Evolutionary conservation across 306 rosid species (phyloP).

Genomic region (Trichosanthes truncata): DNA sequence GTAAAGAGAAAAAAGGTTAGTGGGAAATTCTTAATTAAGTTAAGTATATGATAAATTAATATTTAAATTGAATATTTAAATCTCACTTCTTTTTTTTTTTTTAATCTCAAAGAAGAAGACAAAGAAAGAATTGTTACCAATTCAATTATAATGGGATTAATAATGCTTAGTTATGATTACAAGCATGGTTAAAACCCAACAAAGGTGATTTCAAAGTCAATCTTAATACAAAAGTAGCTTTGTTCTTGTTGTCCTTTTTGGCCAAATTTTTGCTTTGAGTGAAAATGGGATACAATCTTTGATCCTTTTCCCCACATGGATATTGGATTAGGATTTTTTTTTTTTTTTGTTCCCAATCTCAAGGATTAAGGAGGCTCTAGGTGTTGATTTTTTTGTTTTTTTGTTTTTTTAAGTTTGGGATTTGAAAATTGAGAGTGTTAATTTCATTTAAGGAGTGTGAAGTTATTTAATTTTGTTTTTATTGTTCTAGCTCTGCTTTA

Average conservation of each 20-base stretch:
- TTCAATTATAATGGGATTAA: background rate
- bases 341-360: too few species aligned
- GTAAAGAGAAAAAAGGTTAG: background rate
- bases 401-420: too few species aligned
- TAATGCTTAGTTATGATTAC: slow-evolving; percentile 7
- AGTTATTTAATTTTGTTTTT: background rate
- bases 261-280: background rate
- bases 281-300: background rate
- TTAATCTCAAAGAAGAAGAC: background rate
- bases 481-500: background rate
- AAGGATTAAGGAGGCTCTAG: too few species aligned
- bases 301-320: background rate
- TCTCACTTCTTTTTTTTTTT: background rate
- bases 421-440: too few species aligned
- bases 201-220: slow-evolving; percentile 7
- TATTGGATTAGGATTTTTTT: background rate
- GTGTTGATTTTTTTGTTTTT: too few species aligned
- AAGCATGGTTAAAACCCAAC: slow-evolving; percentile 13
- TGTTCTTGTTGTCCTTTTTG: background rate
- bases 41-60: background rate
- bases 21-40: background rate
- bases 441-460: too few species aligned
- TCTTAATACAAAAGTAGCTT: slow-evolving; percentile 6
- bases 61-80: background rate
- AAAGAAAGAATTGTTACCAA: background rate